Evolutionary conservation across 768 basidiomycete genomes (phyloP), one percentile per base, ranked within the genome.

Genomic region (Pulveroboletus sp.): DNA sequence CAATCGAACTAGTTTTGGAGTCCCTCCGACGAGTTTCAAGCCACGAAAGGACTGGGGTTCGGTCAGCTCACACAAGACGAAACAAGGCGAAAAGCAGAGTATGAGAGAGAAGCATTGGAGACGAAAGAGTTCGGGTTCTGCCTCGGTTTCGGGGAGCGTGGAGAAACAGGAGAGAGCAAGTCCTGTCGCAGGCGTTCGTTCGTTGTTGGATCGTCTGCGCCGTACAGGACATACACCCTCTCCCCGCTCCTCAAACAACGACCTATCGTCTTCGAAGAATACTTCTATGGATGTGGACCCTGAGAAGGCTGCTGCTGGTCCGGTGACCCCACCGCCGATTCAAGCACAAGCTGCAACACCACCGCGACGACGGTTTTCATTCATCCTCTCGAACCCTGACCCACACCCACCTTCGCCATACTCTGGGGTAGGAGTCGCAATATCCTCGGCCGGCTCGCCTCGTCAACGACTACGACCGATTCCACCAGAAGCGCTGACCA

Each of bases 301-400:
- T 17, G 65, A 60, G 33, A 58, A 47, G 41, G 46, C 26, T 5
- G 37, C 21, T 30, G 54, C 31, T 14, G 46, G 31, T 35, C 52
- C 30, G 30, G 14, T n/a, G 31, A 60, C 49, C 6, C 49, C 54
- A 40, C 62, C 52, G 9, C 61, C 58, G 10, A 50, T 54, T 45
- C 56, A 54, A 27, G 15, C 49, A 5, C 44, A 53, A 3, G 44
- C 37, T 18, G 51, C 60, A 26, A 67, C 57, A 1, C 55, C 57
- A 6, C 52, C 33, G 0, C 64, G 55, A 50, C 54, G 53, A 8
- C 62, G 47, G 42, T 59, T 58, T 49, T 66, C 64, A 3, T 69
- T 66, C 43, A 52, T 67, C 17, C 67, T 67, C 14, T 67, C 65
- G 7, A 67, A 67, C 36, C 66, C 66, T 26, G 67, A 67, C 43